Percentiles rank a stretch among this genome's conserved stretches.
Conservation (phyloP, 768 basidiomycete genomes). For the Macrolepiota fuliginosa region DNA sequence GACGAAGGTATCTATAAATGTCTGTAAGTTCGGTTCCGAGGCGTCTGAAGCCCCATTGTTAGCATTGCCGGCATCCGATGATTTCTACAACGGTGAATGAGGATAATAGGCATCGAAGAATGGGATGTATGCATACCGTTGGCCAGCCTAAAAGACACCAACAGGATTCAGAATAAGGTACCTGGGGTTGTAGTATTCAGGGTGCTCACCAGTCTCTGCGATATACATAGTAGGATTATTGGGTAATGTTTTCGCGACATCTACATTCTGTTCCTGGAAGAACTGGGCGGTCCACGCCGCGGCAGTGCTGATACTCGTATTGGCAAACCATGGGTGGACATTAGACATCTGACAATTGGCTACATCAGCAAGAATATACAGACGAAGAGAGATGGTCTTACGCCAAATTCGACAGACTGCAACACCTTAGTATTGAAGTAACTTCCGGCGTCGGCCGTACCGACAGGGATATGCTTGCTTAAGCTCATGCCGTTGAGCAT, state of each 20-base stretch:
- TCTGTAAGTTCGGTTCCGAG: constrained; percentile 64
- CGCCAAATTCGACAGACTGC: constrained; percentile 64
- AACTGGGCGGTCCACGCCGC: constrained; percentile 83
- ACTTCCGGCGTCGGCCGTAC: constrained; percentile 83
- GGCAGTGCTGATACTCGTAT: constrained; percentile 59
- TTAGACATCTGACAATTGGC: constrained; percentile 65
- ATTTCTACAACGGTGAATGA: constrained; percentile 36
- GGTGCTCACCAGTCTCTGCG: constrained; percentile 78
- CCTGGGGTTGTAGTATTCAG: too few relatives aligned
- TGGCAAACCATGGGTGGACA: constrained; percentile 95
- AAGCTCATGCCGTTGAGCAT: constrained; percentile 57
- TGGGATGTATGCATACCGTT: constrained; percentile 38
- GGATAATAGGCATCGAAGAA: not conserved
- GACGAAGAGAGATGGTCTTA: constrained; percentile 27
- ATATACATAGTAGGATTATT: constrained; percentile 86
- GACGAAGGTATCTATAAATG: constrained; percentile 82
- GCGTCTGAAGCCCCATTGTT: constrained; percentile 71
- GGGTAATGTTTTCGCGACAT: constrained; percentile 47
- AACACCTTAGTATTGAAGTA: constrained; percentile 77
- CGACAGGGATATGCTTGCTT: constrained; percentile 60
- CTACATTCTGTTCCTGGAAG: constrained; percentile 68
- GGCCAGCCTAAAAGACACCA: constrained; percentile 46
- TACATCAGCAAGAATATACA: not conserved
- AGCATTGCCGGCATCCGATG: constrained; percentile 53
- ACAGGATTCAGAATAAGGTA: not conserved